Base-by-base conservation (phyloP, 768 basidiomycete genomes). In the Pulveroboletus sp. region DNA sequence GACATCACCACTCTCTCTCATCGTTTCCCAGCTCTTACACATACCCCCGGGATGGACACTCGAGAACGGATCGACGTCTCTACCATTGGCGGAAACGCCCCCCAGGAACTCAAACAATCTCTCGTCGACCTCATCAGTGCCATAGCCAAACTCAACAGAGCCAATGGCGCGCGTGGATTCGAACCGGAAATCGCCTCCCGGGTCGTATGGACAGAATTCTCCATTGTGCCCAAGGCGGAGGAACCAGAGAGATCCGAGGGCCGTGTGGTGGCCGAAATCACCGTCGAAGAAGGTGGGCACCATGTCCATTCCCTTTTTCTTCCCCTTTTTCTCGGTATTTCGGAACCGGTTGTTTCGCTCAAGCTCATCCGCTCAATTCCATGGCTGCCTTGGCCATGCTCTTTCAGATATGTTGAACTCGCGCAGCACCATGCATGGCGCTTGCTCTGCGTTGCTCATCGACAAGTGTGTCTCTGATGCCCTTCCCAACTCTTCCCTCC, bases 351-450 rank as follows among this genome's bases (percentile, higher is more conserved):
- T 5, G 15, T 35, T 10, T 33, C 13, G 17, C 32, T 17, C 24
- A 21, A 18, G 30, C 45, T 36, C 43, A 27, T 31, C 7, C 28
- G 8, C 17, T 43, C 28, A 18, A 14, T 43, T 5, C 8, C 17
- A 28, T 14, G 28, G 17, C 17, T 14, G 6, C 5, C 21, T 10
- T 42, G 9, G 9, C 10, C 15, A 28, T 11, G 17, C 41, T 11
- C 2, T 5, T 15, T n/a, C 24, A 82, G 81, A 82, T 52, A 82
- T 83, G 80, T 44, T 82, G 8, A 82, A 82, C 51, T 70, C 67
- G 17, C 55, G 42, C 4, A 71, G 72, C n/a, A 71, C 61, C 37
- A 56, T 83, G 1, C 82, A 83, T 41, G 81, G 81, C 26, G 80
- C 74, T 17, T 83, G 81, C 54, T 71, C 76, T 3, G 80, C 77